A percentile compares a stretch with the other conserved stretches of the same genome.
These are phyloP conservation scores for Arabis alpina DNA, from an alignment of 345 rosid species.

Conservation along the genomic window DNA sequence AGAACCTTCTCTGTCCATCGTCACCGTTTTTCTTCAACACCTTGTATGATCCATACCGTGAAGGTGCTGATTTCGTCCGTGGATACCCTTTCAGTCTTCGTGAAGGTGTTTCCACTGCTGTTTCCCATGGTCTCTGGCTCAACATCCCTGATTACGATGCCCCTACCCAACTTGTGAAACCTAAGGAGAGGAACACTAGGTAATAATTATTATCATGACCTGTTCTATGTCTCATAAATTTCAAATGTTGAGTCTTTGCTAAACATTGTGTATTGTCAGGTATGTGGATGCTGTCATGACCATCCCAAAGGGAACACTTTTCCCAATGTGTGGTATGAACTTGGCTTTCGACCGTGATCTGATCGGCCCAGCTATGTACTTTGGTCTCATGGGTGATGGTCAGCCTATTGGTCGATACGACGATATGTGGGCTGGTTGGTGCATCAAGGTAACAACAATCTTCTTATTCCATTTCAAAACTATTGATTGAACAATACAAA, in stretches of 20 bases:
- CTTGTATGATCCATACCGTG: constrained; percentile 83
- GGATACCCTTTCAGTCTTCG: constrained; percentile 97
- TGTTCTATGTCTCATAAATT: neutral
- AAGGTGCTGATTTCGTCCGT: constrained; percentile 95
- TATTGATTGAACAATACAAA: neutral
- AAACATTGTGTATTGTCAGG: constrained; percentile 44
- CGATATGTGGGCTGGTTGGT: constrained; percentile 99
- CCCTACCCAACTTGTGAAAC: constrained; percentile 99
- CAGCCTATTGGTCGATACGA: constrained; percentile 95
- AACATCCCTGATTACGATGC: constrained; percentile 99
- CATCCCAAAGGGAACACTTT: constrained; percentile 90
- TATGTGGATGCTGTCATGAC: constrained; percentile 89
- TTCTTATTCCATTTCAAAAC: neutral
- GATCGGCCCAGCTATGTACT: constrained; percentile 99
- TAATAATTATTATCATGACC: constrained; percentile 8
- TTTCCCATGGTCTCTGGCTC: constrained; percentile 98
- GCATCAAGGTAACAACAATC: constrained; percentile 61
- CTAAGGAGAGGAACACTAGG: constrained; percentile 91
- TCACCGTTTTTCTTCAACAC: constrained; percentile 97
- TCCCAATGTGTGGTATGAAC: constrained; percentile 99
- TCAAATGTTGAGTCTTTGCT: neutral
- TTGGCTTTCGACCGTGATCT: constrained; percentile 83
- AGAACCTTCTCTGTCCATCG: constrained; percentile 85
- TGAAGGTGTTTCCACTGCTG: constrained; percentile 94
- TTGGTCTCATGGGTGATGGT: constrained; percentile 98